Evolutionary conservation across 768 basidiomycete species (phyloP).

Genomic region (Psilocybe sp.): DNA sequence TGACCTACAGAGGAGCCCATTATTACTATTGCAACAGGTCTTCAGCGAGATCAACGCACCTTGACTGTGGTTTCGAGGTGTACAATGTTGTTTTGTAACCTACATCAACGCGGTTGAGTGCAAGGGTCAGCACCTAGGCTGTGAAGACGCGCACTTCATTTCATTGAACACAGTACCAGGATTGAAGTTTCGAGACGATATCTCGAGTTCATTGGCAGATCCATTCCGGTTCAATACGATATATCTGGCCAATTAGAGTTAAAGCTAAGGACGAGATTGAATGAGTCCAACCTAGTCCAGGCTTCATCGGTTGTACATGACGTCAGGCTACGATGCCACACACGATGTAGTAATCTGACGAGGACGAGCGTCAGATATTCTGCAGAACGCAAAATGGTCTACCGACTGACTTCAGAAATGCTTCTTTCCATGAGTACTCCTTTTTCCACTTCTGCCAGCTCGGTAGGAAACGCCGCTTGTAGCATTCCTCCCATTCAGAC

Average conservation of each 20-base stretch:
- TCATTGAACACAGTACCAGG: constrained; percentile 69
- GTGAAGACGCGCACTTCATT: constrained; percentile 55
- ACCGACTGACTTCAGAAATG: constrained; percentile 60
- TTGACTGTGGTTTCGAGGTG: constrained; percentile 66
- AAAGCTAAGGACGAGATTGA: constrained; percentile 1
- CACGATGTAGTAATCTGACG: constrained; percentile 54
- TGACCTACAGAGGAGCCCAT: constrained; percentile 40
- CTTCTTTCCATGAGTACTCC: constrained; percentile 59
- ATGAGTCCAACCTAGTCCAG: constrained; percentile 67
- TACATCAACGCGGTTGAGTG: constrained; percentile 19
- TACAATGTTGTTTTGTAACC: constrained; percentile 64
- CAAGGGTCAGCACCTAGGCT: neutral
- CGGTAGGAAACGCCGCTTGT: constrained; percentile 68
- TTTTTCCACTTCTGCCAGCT: constrained; percentile 74
- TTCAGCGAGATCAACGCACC: constrained; percentile 38
- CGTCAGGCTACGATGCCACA: constrained; percentile 67
- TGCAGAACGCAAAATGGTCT: constrained; percentile 2
- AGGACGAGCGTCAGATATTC: constrained; percentile 9
- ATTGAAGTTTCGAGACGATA: constrained; percentile 64
- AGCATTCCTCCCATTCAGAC: constrained; percentile 74
- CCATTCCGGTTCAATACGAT: constrained; percentile 75
- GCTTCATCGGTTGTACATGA: constrained; percentile 78
- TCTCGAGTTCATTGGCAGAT: constrained; percentile 67
- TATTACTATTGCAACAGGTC: too few species aligned
- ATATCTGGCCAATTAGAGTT: constrained; percentile 44